Base-by-base conservation (phyloP, 2,329 filamentous ascomycete species). In the Phialemoniopsis sp. region DNA sequence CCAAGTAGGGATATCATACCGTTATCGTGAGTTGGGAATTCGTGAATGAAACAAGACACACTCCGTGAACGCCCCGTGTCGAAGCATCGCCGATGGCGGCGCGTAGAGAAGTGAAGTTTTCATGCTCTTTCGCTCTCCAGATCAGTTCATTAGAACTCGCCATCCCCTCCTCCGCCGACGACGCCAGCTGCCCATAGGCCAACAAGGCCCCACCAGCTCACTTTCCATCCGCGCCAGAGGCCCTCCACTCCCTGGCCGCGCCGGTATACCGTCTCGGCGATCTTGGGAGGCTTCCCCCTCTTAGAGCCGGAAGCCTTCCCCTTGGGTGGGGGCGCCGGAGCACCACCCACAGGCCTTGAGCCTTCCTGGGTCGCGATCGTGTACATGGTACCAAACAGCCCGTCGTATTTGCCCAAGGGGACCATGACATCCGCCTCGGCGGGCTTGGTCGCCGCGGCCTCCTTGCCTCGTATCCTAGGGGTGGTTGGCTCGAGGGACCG, bases 371-470 rank as follows among this genome's bases (percentile, higher is more conserved):
- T 76, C 2, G 87, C 75, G 45, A 98, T 93, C 44, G 79, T 78
- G 72, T 89, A 91, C 77, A 96, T 90, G 3, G 91, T 96, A 4
- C 89, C 87, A n/a, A 93, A 60, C 2, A 95, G 73, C n/a, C 93
- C 93, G 28, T 79, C 73, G 59, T 95, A 98, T 4, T 78, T 78
- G 3, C 89, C 90, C 0, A 87, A 73, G 3, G 86, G 81, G 1
- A 97, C 81, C 39, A 96, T 82, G 26, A 60, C 58, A 4, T 59
- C 41, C 18, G 32, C 37, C 2, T 46, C 44, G 18, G 37, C 37
- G 18, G 28, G 34, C 18, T 30, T 41, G 15, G 38, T 29, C 32
- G 35, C 61, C 19, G 60, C 54, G 29, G 38, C 26, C 21, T 26
- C 21, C 21, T 26, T 26, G 21, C 21, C 21, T 26, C 21, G 21